Evolutionary conservation across 108 stramenopile species (phyloP).

Genomic region (Cyclotella cryptica): DNA sequence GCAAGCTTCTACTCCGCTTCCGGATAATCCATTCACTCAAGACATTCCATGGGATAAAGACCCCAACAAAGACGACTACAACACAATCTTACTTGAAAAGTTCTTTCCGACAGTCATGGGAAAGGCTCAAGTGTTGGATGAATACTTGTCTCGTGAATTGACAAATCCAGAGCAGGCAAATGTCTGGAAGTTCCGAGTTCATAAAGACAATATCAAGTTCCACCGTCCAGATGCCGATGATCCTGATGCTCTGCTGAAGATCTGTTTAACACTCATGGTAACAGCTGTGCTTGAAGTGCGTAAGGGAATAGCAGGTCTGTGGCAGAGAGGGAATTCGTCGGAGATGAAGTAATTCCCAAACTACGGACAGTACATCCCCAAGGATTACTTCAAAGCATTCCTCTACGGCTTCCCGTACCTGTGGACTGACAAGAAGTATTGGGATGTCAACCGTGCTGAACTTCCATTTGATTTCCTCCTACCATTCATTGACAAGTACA

Average conservation of each 20-base stretch:
- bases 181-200: background rate
- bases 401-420: slow-evolving; percentile 17
- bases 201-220: background rate
- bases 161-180: background rate
- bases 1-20: background rate
- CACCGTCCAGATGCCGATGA: background rate
- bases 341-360: slow-evolving; percentile 18
- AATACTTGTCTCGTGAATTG: background rate
- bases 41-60: slow-evolving; percentile 1
- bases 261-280: slow-evolving; percentile 27
- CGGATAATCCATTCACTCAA: background rate
- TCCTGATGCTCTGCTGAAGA: slow-evolving; percentile 26
- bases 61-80: slow-evolving; percentile 10
- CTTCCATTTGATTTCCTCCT: slow-evolving; percentile 18
- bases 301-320: slow-evolving; percentile 17
- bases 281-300: background rate
- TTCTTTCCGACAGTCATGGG: slow-evolving; percentile 2
- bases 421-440: slow-evolving; percentile 26
- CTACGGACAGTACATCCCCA: slow-evolving; percentile 25
- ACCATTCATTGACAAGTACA: slow-evolving; percentile 28
- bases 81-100: background rate
- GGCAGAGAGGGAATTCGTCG: slow-evolving; percentile 7
- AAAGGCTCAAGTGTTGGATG: slow-evolving; percentile 11
- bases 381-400: slow-evolving; percentile 24
- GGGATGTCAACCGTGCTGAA: background rate